Evolutionary conservation across 208 protist genomes (phyloP), one percentile per base, ranked within the genome.

Genomic region (Leishmania martiniquensis): DNA sequence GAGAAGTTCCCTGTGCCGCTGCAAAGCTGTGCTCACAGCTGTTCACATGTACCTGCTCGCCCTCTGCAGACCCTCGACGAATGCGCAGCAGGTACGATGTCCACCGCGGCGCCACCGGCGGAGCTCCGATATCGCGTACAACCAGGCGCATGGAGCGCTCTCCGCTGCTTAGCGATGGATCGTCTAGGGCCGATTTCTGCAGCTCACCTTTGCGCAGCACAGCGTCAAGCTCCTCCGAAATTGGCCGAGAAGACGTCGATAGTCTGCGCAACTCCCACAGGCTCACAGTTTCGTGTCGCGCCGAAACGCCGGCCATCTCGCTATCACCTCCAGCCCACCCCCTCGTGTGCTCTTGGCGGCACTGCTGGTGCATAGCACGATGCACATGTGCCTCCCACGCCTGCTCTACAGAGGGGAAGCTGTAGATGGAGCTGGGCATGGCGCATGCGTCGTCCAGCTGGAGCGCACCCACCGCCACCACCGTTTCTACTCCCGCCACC

Each of bases 331-430:
- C 4, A 44, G 3, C 37, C 34, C n/a, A 25, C 7, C 9, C 66
- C 66, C 44, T 51, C 22, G 42, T 54, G 44, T 25, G 44, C 44
- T 55, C 45, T 66, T 66, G 63, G 17, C 39, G 17, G 22, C 45
- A 47, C 45, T 54, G 44, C 44, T 44, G 67, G n/a, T 12, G 17
- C 22, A 74, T n/a, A 52, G 42, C 13, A 34, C 17, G 37, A 12
- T 25, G 34, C 44, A 89, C 57, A 63, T 90, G 89, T 15, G 45
- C 57, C 75, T 88, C 86, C 71, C 87, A 85, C 29, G 85, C 80
- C 9, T 45, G 52, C 63, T 92, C 89, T 0, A 90, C 69, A 2
- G 84, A 89, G 29, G 49, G 75, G 59, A 86, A 92, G 65, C 89
- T 90, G 75, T 87, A 81, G 9, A 87, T 55, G 12, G 83, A 87